phyloP scores from a whole-genome alignment of 257 asterid genomes.

The Thymus quinquecostatus region DNA sequence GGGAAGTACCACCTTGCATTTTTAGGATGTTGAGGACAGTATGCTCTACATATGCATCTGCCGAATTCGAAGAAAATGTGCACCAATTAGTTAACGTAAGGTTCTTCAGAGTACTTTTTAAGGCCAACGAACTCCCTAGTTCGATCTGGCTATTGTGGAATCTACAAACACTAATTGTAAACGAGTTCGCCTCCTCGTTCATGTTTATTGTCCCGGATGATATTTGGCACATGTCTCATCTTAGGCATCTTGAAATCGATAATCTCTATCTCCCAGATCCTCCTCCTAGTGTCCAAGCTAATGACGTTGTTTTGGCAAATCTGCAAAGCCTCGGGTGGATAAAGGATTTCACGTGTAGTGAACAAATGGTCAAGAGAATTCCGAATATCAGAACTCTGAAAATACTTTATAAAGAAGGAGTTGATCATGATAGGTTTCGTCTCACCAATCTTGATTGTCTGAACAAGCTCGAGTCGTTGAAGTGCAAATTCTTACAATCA shows the following conservation, averaged over 20 bases:
- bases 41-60: rapidly evolving
- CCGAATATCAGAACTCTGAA: neutral
- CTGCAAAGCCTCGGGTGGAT: neutral
- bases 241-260: neutral
- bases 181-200: too few relatives aligned
- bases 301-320: neutral
- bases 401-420: neutral
- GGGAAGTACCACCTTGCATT: too few relatives aligned
- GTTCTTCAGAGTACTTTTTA: neutral
- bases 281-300: neutral
- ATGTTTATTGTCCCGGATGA: too few relatives aligned
- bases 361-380: neutral
- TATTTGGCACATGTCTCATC: neutral
- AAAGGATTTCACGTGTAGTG: neutral
- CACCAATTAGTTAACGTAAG: neutral
- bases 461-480: too few relatives aligned
- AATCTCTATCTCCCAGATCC: neutral
- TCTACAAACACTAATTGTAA: neutral
- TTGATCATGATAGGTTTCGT: too few relatives aligned
- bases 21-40: too few relatives aligned
- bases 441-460: too few relatives aligned
- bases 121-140: too few relatives aligned
- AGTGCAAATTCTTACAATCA: too few relatives aligned
- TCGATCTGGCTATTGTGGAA: neutral
- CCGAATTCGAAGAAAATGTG: too few relatives aligned